Evolutionary conservation across 2,329 filamentous ascomycete genomes (phyloP).

Genomic region (Zasmidium cellare): DNA sequence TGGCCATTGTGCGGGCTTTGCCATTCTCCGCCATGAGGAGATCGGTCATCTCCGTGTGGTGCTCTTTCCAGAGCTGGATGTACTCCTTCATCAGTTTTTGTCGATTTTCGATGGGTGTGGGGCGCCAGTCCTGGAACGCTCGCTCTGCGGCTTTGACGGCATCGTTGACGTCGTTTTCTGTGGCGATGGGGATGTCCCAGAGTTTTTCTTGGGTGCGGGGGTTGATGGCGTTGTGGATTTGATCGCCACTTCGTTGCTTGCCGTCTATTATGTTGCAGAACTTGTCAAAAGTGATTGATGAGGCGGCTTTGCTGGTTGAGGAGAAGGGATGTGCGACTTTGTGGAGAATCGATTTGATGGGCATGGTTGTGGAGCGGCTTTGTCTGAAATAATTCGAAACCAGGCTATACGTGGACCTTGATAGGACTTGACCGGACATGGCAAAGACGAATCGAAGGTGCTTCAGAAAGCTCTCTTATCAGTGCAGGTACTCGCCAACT

Average conservation of each 20-base stretch:
- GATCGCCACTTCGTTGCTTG: constrained; percentile 32
- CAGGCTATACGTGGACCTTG: too few species aligned
- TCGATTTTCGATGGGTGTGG: constrained; percentile 34
- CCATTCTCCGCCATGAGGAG: constrained; percentile 22
- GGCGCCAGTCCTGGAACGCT: constrained; percentile 38
- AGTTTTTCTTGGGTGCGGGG: constrained; percentile 37
- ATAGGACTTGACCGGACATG: too few species aligned
- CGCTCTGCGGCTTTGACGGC: constrained; percentile 34
- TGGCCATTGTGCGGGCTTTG: constrained; percentile 18
- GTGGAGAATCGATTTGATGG: neutral
- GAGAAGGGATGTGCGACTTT: neutral
- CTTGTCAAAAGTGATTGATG: constrained; percentile 35
- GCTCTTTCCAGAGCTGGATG: constrained; percentile 8
- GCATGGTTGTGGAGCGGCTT: neutral
- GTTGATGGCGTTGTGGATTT: constrained; percentile 36
- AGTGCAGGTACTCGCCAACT: too few species aligned
- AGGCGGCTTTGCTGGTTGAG: neutral
- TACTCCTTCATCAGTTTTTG: constrained; percentile 21
- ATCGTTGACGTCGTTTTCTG: constrained; percentile 40
- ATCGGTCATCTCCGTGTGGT: constrained; percentile 13
- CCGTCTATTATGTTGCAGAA: constrained; percentile 43
- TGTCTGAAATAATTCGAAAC: too few species aligned
- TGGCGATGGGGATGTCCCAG: constrained; percentile 39
- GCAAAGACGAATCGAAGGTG: too few species aligned
- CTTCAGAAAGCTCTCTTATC: too few species aligned